Conservation (phyloP, 768 basidiomycete species). For the Candolleomyces eurysporus region DNA sequence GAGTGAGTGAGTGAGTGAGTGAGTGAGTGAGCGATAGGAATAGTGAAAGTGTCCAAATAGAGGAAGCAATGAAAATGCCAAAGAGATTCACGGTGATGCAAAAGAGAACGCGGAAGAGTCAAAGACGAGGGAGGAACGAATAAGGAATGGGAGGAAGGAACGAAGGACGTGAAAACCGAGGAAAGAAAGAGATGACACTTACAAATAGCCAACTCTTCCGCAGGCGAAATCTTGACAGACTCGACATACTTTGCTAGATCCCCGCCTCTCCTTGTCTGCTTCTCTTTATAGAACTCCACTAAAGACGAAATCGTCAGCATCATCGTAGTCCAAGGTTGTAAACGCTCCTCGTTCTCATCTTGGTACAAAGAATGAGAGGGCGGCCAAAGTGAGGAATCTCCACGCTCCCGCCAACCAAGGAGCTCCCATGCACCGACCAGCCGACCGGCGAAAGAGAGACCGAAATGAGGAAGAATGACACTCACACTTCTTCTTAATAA, state of each 20-base stretch:
- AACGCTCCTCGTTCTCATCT: too few relatives aligned
- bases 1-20: not conserved
- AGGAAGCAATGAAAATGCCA: too few relatives aligned
- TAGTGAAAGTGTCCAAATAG: too few relatives aligned
- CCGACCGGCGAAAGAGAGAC: not conserved
- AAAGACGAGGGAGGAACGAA: too few relatives aligned
- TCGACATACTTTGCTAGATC: conserved; percentile 50
- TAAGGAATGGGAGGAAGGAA: too few relatives aligned
- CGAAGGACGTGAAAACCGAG: not conserved
- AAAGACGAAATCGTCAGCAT: conserved; percentile 1
- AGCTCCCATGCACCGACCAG: too few relatives aligned
- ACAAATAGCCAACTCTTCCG: conserved; percentile 79
- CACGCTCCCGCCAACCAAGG: too few relatives aligned
- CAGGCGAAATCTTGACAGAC: conserved; percentile 61
- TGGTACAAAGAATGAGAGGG: too few relatives aligned
- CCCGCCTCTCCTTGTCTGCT: conserved; percentile 55
- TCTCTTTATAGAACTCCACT: conserved; percentile 77
- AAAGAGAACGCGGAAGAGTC: too few relatives aligned
- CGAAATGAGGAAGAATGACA: not conserved
- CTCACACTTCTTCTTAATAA: conserved; percentile 75
- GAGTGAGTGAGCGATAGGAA: not conserved
- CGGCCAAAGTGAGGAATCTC: too few relatives aligned
- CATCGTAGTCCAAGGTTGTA: too few relatives aligned
- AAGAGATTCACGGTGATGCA: too few relatives aligned
- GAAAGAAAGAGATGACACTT: conserved; percentile 21